phyloP scores from a whole-genome alignment of 495 filamentous ascomycete species.

The Melanomma pulvis-pyrius region DNA sequence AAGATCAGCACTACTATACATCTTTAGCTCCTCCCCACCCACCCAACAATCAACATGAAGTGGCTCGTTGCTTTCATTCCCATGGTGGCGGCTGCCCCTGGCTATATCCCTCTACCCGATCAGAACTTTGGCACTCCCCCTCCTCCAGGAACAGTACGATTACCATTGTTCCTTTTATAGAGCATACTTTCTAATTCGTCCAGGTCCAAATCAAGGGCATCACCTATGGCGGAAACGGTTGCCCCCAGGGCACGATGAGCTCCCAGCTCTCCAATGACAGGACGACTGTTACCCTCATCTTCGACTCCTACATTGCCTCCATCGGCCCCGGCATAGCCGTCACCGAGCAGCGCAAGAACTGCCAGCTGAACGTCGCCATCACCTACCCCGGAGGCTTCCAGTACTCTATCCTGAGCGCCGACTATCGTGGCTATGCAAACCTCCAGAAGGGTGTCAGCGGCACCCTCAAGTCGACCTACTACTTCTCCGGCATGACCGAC shows the following conservation, averaged over 20 bases:
- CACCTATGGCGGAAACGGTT: conserved; percentile 59
- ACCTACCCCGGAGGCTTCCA: conserved; percentile 56
- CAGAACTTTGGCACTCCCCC: conserved; percentile 19
- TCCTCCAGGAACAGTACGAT: conserved; percentile 16
- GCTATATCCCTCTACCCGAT: conserved; percentile 7
- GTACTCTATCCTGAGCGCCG: conserved; percentile 56
- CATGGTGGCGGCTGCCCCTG: conserved; percentile 26
- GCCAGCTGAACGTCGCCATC: conserved; percentile 56
- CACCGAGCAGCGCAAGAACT: conserved; percentile 53
- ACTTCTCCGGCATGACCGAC: conserved; percentile 52
- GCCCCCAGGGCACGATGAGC: conserved; percentile 56
- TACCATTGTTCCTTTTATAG: not conserved
- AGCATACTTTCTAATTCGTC: not conserved
- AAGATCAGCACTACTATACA: conserved; percentile 11
- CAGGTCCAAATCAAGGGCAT: conserved; percentile 45
- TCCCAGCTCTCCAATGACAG: conserved; percentile 55
- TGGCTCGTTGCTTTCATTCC: conserved; percentile 34
- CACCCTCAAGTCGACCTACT: conserved; percentile 55
- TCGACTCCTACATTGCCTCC: conserved; percentile 52
- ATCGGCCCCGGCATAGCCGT: conserved; percentile 48
- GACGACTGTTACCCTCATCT: conserved; percentile 55
- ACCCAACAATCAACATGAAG: conserved; percentile 37
- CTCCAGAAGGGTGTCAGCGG: conserved; percentile 51
- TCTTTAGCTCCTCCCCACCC: not conserved
- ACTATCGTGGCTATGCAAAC: conserved; percentile 55